Evolutionary conservation across 257 asterid genomes (phyloP).

Genomic region (Nicotiana otophora): DNA sequence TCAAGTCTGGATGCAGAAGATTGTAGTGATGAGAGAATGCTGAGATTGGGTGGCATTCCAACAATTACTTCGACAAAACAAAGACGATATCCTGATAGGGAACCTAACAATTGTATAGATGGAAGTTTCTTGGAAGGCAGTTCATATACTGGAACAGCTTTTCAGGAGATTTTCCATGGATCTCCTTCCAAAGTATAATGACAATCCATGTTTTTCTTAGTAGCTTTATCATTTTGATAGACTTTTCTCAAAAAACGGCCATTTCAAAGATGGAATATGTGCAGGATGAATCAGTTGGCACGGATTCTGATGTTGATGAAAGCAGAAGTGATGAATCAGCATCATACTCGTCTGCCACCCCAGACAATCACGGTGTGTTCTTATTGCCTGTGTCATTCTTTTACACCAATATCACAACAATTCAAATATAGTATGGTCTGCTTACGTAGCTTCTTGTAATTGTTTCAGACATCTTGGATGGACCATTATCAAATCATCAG

Average conservation of each 20-base stretch:
- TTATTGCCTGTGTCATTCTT: constrained; percentile 12
- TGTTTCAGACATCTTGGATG: constrained; percentile 8
- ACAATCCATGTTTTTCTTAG: constrained; percentile 24
- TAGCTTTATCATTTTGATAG: constrained; percentile 13
- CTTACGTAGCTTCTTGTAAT: neutral
- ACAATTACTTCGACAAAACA: constrained; percentile 8
- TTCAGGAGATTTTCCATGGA: constrained; percentile 16
- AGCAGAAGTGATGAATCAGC: constrained; percentile 33
- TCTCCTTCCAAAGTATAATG: constrained; percentile 5
- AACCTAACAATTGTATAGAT: constrained; percentile 18
- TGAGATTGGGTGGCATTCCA: constrained; percentile 12
- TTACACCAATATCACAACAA: neutral
- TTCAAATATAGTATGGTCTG: neutral
- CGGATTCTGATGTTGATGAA: constrained; percentile 35
- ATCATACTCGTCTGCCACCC: constrained; percentile 31
- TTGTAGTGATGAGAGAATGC: constrained; percentile 14
- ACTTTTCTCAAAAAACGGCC: constrained; percentile 8
- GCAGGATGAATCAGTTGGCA: constrained; percentile 44
- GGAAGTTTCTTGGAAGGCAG: constrained; percentile 20
- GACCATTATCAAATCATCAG: constrained; percentile 5
- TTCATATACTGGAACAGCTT: constrained; percentile 22
- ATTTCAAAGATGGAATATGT: constrained; percentile 13
- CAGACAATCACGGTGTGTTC: constrained; percentile 32
- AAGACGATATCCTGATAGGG: constrained; percentile 19
- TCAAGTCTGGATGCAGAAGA: constrained; percentile 25